phyloP scores from a whole-genome alignment of 2,329 filamentous ascomycete genomes.

The Colletotrichum tropicale region DNA sequence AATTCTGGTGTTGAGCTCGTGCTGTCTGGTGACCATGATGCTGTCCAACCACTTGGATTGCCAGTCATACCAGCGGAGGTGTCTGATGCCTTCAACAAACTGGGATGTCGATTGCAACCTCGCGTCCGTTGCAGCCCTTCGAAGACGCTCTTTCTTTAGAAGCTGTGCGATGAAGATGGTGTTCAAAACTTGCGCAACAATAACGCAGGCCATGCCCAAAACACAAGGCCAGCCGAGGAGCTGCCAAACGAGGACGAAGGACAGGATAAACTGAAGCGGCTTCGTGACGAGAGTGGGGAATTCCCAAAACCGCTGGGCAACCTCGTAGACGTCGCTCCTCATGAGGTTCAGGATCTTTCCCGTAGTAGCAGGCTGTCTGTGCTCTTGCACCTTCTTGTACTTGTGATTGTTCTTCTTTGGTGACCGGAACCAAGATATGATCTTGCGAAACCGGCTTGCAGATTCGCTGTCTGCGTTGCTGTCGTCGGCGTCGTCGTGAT shows the following conservation, averaged over 20 bases:
- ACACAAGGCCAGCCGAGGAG: conserved; percentile 83
- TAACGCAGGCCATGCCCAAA: conserved; percentile 72
- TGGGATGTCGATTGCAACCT: conserved; percentile 83
- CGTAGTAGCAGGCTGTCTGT: conserved; percentile 72
- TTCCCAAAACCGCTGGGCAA: conserved; percentile 88
- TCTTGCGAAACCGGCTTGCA: not conserved
- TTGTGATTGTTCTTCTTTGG: not conserved
- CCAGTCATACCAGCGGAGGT: conserved; percentile 84
- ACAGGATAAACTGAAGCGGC: conserved; percentile 77
- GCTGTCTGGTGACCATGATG: conserved; percentile 71
- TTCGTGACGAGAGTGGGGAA: conserved; percentile 77
- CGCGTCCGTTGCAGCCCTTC: conserved; percentile 76
- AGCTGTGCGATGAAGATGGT: conserved; percentile 68
- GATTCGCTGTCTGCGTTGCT: conserved; percentile 1
- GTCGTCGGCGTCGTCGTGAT: not conserved
- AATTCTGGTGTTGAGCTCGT: conserved; percentile 70
- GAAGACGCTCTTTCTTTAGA: conserved; percentile 70
- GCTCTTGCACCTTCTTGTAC: conserved; percentile 26
- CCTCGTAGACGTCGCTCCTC: conserved; percentile 81
- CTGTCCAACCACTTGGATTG: conserved; percentile 74
- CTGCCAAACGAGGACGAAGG: conserved; percentile 74
- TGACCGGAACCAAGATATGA: conserved; percentile 7
- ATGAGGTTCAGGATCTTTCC: conserved; percentile 91
- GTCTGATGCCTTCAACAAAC: conserved; percentile 85
- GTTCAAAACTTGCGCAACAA: conserved; percentile 73